Base-by-base conservation (phyloP, 225 moss, liverwort and hornwort genomes). In the Rhytidiadelphus loreus region DNA sequence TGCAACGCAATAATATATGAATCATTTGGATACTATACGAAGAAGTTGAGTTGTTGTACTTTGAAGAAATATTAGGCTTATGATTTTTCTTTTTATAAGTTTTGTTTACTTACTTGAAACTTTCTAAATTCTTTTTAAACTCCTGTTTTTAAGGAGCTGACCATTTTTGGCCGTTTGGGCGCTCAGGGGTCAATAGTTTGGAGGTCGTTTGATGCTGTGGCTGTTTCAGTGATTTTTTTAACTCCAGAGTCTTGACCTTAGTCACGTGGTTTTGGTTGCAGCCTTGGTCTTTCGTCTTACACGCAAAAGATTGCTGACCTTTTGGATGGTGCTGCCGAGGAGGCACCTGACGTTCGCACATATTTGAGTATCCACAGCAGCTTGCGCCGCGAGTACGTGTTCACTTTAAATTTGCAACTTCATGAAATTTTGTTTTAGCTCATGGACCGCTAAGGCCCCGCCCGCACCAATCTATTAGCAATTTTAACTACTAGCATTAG, bases 281-380 rank as follows among this genome's bases (percentile, higher is more conserved):
- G 96, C 76, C 93, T 98, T 89, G 92, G 92, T 83, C 90, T 97
- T 89, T 86, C 97, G 17, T 96, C 97, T 17, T 96, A 88, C 90
- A 97, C 96, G 30, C 94, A 97, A 92, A 98, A 98, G 92, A 89
- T 98, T 88, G 91, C 95, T 64, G 95, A 95, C 84, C 92, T 98
- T 89, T 93, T 98, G 82, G 96, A 97, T 70, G 90, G 88, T 86
- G 98, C 96, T 88, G 98, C 96, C 63, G 97, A 97, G 88, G 97
- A 97, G 89, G 93, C 92, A 57, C 86, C 94, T 80, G 98, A 98
- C 77, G 93, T 98, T 72, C 95, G 98, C 62, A 92, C 93, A 21
- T 96, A 92, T 76, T 89, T 97, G 91, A 88, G 84, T 82, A 90
- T 93, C 61, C 93, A 92, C 89, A 91, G 93, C 63, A 93, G 71